Evolutionary conservation across 257 asterid genomes (phyloP).

Genomic region (Nicotiana undulata): DNA sequence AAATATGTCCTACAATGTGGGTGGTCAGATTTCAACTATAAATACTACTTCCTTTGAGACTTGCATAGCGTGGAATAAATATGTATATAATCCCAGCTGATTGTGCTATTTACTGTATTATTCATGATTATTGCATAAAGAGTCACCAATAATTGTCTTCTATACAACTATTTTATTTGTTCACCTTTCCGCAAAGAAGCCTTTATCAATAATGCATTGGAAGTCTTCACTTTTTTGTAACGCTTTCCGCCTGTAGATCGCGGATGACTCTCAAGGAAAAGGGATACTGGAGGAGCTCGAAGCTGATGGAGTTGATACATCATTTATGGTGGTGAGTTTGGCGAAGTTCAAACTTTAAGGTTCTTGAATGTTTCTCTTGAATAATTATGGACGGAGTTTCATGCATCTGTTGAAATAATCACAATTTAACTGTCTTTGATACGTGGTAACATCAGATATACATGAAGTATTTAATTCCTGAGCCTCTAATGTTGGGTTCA

Average conservation of each 20-base stretch:
- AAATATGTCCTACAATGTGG: not conserved
- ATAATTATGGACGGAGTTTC: not conserved
- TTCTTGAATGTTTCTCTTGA: not conserved
- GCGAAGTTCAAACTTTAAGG: not conserved
- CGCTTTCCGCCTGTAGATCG: slow-evolving; percentile 42
- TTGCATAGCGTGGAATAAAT: not conserved
- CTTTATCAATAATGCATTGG: not conserved
- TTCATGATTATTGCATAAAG: not conserved
- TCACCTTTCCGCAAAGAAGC: not conserved
- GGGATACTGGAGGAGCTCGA: slow-evolving; percentile 71
- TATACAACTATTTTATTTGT: not conserved
- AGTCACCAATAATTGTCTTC: not conserved
- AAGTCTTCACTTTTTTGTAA: not conserved
- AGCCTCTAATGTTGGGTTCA: slow-evolving; percentile 14
- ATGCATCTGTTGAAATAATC: not conserved
- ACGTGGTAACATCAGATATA: not conserved
- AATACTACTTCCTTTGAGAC: not conserved
- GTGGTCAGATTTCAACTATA: not conserved
- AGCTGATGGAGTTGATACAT: slow-evolving; percentile 84
- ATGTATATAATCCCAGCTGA: not conserved
- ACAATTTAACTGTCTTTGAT: not conserved
- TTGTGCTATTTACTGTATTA: not conserved
- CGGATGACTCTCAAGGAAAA: slow-evolving; percentile 90
- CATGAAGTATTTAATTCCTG: not conserved
- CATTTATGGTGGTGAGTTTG: slow-evolving; percentile 57